Conservation (phyloP, 78 protist genomes). For the Polysphondylium violaceum region DNA sequence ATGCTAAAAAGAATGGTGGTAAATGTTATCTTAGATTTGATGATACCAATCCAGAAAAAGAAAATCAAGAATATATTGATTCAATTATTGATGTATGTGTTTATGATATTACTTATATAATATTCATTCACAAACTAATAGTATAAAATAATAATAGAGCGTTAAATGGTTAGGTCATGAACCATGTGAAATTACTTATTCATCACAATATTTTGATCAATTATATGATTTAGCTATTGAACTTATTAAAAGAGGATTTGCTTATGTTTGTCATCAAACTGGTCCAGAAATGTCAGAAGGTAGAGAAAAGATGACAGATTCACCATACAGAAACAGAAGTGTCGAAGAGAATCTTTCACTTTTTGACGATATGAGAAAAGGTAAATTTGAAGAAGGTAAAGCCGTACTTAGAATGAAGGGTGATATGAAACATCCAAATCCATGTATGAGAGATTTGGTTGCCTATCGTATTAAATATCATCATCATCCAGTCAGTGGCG, state of each 20-base stretch:
- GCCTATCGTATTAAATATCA: conserved; percentile 95
- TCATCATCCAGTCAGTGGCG: conserved; percentile 93
- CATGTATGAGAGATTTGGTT: conserved; percentile 92
- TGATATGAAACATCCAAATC: conserved; percentile 91
- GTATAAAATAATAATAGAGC: conserved; percentile 3
- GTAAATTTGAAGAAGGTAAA: conserved; percentile 94
- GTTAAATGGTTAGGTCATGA: conserved; percentile 97
- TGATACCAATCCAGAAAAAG: conserved; percentile 99
- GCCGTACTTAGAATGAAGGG: conserved; percentile 95
- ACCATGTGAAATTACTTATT: conserved; percentile 91
- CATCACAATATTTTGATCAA: conserved; percentile 95
- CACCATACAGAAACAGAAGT: conserved; percentile 95
- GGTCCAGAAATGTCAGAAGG: conserved; percentile 80
- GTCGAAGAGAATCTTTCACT: conserved; percentile 93
- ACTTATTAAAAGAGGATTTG: conserved; percentile 92
- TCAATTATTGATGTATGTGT: conserved; percentile 83
- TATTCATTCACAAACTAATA: neutral
- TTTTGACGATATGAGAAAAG: conserved; percentile 96
- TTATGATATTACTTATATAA: neutral
- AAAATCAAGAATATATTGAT: conserved; percentile 93
- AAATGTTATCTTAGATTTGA: conserved; percentile 96
- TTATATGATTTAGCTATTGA: conserved; percentile 95
- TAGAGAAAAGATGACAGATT: conserved; percentile 69
- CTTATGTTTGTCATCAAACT: conserved; percentile 97
- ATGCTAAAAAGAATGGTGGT: conserved; percentile 92